Percentiles rank a stretch among this genome's conserved stretches.
phyloP scores from a whole-genome alignment of 495 filamentous ascomycete genomes.

The Penicillium cataractarum region DNA sequence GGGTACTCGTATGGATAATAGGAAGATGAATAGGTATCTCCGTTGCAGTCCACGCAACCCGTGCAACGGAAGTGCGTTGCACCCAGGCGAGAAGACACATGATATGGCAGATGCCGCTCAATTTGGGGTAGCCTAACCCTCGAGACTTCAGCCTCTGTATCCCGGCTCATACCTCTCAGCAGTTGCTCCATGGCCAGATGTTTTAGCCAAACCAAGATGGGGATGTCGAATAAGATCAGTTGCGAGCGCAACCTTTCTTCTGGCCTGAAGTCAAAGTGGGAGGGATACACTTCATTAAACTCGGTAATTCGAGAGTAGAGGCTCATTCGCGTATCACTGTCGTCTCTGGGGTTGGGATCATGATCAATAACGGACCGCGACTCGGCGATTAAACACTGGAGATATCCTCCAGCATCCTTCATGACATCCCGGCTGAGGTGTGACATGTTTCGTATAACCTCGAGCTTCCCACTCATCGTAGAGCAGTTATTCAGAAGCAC shows the following conservation, averaged over 20 bases:
- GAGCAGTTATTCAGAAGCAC: neutral
- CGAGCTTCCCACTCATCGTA: neutral
- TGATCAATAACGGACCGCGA: neutral
- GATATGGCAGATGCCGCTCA: neutral
- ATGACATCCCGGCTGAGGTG: neutral
- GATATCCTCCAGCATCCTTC: neutral
- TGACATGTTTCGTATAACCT: neutral
- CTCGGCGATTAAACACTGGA: neutral
- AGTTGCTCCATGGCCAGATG: neutral
- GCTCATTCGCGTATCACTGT: neutral
- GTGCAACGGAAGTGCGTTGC: neutral
- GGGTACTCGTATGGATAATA: neutral
- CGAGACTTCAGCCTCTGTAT: neutral
- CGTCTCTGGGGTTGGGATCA: no score
- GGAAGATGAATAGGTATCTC: neutral
- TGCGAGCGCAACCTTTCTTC: neutral
- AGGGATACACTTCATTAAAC: neutral
- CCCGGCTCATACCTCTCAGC: neutral
- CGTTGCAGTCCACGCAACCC: neutral
- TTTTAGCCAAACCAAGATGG: neutral
- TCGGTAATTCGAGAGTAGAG: neutral
- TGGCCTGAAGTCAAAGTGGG: neutral
- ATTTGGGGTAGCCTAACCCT: neutral
- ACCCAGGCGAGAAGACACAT: neutral
- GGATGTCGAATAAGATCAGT: neutral